These are phyloP conservation scores for Aquilaria yunnanensis DNA, from an alignment of 345 rosid species.

Conservation along the genomic window DNA sequence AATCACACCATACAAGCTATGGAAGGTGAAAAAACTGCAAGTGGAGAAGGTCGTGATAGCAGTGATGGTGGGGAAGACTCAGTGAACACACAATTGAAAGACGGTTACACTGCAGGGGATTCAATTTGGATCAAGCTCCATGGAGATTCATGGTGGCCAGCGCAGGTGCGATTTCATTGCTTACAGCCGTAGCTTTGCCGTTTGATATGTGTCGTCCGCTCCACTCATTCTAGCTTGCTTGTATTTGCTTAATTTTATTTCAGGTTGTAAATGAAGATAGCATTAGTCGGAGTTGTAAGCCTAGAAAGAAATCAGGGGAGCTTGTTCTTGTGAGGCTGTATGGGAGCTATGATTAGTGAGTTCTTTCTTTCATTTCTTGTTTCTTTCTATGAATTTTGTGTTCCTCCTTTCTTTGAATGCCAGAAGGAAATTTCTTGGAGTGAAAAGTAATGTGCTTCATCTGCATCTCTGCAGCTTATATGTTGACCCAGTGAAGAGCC, in stretches of 20 bases:
- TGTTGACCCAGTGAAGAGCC: conserved; percentile 32
- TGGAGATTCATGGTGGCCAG: conserved; percentile 56
- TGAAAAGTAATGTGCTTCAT: conserved; percentile 9
- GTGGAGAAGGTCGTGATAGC: conserved; percentile 10
- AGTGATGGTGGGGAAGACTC: conserved; percentile 15
- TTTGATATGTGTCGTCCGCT: neutral
- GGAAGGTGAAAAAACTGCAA: conserved; percentile 14
- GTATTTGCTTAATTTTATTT: conserved; percentile 8
- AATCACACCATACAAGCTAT: conserved; percentile 8
- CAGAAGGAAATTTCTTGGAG: neutral
- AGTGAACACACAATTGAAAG: conserved; percentile 17
- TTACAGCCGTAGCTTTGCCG: neutral
- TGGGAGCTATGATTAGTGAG: conserved; percentile 49
- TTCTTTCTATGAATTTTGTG: neutral
- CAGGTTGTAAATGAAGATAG: conserved; percentile 40
- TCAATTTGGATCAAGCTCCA: conserved; percentile 37
- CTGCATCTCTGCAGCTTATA: conserved; percentile 29
- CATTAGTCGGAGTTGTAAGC: conserved; percentile 25
- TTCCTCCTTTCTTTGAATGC: neutral
- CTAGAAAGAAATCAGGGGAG: conserved; percentile 16
- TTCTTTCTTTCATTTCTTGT: conserved; percentile 14
- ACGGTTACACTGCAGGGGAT: conserved; percentile 28
- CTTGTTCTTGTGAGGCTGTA: conserved; percentile 42
- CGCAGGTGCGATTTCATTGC: conserved; percentile 32
- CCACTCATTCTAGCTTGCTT: neutral